Evolutionary conservation across 768 basidiomycete genomes (phyloP), one percentile per base, ranked within the genome.

Genomic region (Cytidiella melzeri): DNA sequence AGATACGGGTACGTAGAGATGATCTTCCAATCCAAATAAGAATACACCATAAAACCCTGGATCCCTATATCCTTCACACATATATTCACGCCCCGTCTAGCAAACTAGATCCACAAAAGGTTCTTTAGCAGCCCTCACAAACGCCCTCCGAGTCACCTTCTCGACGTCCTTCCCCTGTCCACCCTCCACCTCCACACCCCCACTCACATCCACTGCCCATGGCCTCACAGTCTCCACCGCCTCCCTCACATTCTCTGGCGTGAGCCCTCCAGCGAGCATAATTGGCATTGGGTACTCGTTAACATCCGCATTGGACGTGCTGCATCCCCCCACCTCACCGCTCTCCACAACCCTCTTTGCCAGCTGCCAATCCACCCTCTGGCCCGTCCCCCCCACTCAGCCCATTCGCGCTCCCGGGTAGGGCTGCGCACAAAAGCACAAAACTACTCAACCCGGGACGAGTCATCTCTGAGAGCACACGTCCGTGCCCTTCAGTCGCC

Each of bases 151-250:
- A n/a, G n/a, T n/a, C 6, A 89, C 77, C 64, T 81, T 82, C 5
- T 75, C 69, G 18, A 76, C 36, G 57, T 89, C 84, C 63, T 90
- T 90, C 13, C 73, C 74, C 15, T 54, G 61, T 1, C 81, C 80
- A 45, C 77, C 77, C 21, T 61, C 69, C 7, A 62, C 71, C 68
- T 98, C 95, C 0, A 97, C 93, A 2, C 94, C 94, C 0, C 92
- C 87, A 55, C 92, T 92, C 20, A 98, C 92, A 64, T 98, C 95
- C 30, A 98, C 91, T 7, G 85, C 90, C 84, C 91, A 93, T 5
- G 95, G 92, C 20, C 67, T 67, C 20, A 92, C 89, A 25, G 68
- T 64, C 19, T 67, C 68, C 19, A 96, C 73, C 10, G 92, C 92
- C 49, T 77, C 72, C 15, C 66, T 67, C 0, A 98, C 85, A 54